Evolutionary conservation across 1,139 yeast genomes (phyloP).

Genomic region (Kurtzmaniella natalensis): DNA sequence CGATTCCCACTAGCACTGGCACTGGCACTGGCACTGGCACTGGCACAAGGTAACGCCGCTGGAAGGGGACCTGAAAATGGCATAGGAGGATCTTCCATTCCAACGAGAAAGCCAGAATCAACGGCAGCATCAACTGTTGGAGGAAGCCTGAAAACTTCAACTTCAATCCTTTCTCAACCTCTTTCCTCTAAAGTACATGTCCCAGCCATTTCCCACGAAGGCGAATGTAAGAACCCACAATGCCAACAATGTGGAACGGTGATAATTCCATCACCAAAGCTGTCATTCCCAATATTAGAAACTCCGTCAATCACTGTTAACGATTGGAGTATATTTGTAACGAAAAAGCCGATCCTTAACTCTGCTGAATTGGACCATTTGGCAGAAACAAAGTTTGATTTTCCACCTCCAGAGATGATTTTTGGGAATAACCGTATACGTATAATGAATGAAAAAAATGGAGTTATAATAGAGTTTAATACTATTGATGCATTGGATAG

Average conservation of each 20-base stretch:
- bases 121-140: constrained; percentile 2
- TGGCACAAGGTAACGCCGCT: neutral
- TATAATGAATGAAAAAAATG: constrained; percentile 35
- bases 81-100: neutral
- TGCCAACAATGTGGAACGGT: constrained; percentile 67
- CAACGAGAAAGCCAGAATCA: constrained; percentile 3
- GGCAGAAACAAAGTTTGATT: constrained; percentile 54
- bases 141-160: neutral
- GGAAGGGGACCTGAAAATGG: neutral
- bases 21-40: constrained; percentile 7
- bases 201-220: constrained; percentile 31
- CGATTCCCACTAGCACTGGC: constrained; percentile 23
- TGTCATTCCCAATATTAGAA: constrained; percentile 58
- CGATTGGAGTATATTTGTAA: constrained; percentile 74
- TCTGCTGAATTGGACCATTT: constrained; percentile 70
- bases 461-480: constrained; percentile 59
- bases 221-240: constrained; percentile 45
- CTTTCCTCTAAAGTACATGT: constrained; percentile 16
- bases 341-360: constrained; percentile 72
- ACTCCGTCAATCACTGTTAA: constrained; percentile 61
- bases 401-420: constrained; percentile 96
- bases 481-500: constrained; percentile 76
- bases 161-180: constrained; percentile 3
- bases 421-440: constrained; percentile 83
- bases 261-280: constrained; percentile 68